Evolutionary conservation across 345 rosid genomes (phyloP), one percentile per base, ranked within the genome.

Genomic region (Aquilaria malaccensis): DNA sequence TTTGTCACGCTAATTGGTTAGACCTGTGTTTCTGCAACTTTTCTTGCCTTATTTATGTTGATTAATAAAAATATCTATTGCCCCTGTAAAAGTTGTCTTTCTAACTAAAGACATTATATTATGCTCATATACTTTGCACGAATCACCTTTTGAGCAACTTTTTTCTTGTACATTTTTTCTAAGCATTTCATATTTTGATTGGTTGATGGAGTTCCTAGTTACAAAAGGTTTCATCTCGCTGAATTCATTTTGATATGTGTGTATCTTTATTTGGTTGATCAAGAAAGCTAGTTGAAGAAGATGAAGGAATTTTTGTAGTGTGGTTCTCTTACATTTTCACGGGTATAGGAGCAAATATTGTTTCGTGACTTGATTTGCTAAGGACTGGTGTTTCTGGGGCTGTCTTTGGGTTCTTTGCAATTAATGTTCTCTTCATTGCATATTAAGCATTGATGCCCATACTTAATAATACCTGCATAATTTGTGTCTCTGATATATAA

Each of bases 241-340:
- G 64, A 54, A 30, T 22, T 22, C 22, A 22, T 50, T 11, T 69
- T 56, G 47, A 55, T 22, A 22, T 22, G 11, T 65, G 55, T 70
- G 10, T 54, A 64, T 52, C 6, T 32, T 57, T 52, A 48, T 7
- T 52, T 62, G 2, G 66, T 63, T 10, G 33, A 54, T 64, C 71
- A 92, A 96, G 97, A 75, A 89, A 92, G 77, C 89, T 92, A 9
- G 89, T 87, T 72, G 97, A 89, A 77, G 98, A 92, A 75, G 97
- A 89, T 78, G 97, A 89, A 74, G 95, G 96, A 54, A 87, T 63
- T 60, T 77, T 89, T 30, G 95, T 72, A 9, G 64, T 89, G 77
- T 89, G 98, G 95, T 66, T 92, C 29, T 85, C 86, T 2, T 89
- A 87, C 60, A 79, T 89, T 64, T 57, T 89, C 56, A 89, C 98